Conservation (phyloP, 2,329 filamentous ascomycete species). For the Diaporthe sp. region DNA sequence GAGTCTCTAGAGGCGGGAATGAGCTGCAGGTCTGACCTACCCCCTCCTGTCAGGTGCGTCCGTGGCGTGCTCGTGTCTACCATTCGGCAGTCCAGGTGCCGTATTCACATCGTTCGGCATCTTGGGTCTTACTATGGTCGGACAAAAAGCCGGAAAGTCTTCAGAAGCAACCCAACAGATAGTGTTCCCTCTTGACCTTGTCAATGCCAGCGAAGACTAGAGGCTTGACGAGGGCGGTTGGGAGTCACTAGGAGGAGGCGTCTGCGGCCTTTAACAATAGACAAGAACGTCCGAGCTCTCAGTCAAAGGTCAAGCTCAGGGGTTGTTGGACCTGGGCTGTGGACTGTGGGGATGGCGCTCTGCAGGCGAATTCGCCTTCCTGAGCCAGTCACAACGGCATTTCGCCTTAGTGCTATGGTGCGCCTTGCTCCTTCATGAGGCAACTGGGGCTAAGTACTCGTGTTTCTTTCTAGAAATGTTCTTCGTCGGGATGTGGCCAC, state of each 20-base stretch:
- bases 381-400: constrained; percentile 12
- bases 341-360: neutral
- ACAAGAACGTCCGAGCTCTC: neutral
- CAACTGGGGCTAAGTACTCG: neutral
- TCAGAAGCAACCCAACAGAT: neutral
- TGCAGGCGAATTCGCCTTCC: neutral
- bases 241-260: neutral
- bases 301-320: neutral
- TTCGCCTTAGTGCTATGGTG: neutral
- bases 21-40: constrained; percentile 19
- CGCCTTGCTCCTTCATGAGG: neutral
- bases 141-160: neutral
- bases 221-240: neutral
- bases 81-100: constrained; percentile 1
- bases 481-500: neutral
- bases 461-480: neutral
- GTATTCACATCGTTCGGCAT: neutral
- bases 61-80: constrained; percentile 18
- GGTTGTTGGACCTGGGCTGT: neutral
- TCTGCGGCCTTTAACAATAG: neutral
- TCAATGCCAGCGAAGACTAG: neutral
- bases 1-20: neutral
- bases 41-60: neutral
- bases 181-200: neutral
- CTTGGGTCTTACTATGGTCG: neutral